Evolutionary conservation across 352 stramenopile species (phyloP), one percentile per base, ranked within the genome.

Genomic region (Globisporangium cylindrosporum): DNA sequence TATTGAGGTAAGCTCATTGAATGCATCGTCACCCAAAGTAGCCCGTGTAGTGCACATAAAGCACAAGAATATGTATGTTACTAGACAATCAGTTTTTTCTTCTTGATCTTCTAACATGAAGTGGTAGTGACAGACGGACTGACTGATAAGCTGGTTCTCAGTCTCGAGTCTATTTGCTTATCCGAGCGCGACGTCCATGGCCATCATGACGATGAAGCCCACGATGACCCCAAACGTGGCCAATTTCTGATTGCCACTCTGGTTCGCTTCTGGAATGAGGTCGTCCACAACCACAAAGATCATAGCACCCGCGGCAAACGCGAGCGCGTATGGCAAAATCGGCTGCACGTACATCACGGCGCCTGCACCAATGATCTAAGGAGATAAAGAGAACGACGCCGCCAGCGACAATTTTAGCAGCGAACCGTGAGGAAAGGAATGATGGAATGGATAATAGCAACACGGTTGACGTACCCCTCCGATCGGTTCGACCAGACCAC

Each of bases 121-220:
- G 41, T 49, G 41, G 5, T n/a, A 18, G 41, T 32, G 29, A 32
- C 29, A 32, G 29, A 32, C 41, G n/a, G 41, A 49, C 41, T 49
- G 15, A n/a, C 15, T 49, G 41, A 22, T 15, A 20, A 15, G 8
- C 41, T 9, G n/a, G 15, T 8, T 49, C 41, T 49, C 15, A 60
- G 25, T 25, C 48, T 32, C 29, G 29, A 18, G 22, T 25, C 12
- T 29, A 27, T 22, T 64, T 46, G 41, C 15, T 65, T 68, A 95
- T 46, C 86, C 86, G 7, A 95, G 78, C 36, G 88, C 88, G 24
- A 95, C 88, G 68, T 95, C 89, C 86, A 96, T 93, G 68, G 77
- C 74, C 90, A 97, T 97, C 91, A 97, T 97, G 58, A 97, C 89
- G 56, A 97, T 90, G 73, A 97, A 97, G 15, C 90, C 90, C 34